Conservation (phyloP, 1,284 basidiomycete species). For the Vanrija pseudolonga region DNA sequence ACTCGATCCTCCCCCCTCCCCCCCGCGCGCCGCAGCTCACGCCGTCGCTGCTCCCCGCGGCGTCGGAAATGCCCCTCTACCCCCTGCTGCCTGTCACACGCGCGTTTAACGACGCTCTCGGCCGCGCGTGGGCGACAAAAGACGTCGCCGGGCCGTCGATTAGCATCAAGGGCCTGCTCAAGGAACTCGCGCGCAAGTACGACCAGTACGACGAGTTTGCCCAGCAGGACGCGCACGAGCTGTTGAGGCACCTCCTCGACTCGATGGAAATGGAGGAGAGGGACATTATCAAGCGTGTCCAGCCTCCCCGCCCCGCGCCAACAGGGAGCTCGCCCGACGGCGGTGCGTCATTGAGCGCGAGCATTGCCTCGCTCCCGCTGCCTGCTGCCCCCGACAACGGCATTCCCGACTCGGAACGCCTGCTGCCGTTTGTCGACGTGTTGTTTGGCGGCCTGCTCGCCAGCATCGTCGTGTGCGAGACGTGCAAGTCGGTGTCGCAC, state of each 20-base stretch:
- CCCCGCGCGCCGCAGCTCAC: slow-evolving; percentile 27
- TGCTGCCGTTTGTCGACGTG: slow-evolving; percentile 76
- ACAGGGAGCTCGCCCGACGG: too few relatives aligned
- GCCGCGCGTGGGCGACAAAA: slow-evolving; percentile 45
- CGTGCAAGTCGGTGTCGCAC: slow-evolving; percentile 78
- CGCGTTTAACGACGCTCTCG: slow-evolving; percentile 38
- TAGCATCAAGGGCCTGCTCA: slow-evolving; percentile 57
- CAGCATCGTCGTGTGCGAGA: slow-evolving; percentile 86
- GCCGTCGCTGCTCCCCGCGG: slow-evolving; percentile 39
- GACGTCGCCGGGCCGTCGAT: slow-evolving; percentile 41
- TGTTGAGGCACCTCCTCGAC: slow-evolving; percentile 81
- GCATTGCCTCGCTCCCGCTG: too few relatives aligned
- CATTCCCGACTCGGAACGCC: slow-evolving; percentile 10
- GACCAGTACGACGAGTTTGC: slow-evolving; percentile 78
- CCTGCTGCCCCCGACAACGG: neutral
- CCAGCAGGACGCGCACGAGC: slow-evolving; percentile 94
- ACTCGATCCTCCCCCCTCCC: slow-evolving; percentile 26
- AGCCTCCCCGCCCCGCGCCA: neutral
- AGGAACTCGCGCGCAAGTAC: slow-evolving; percentile 73
- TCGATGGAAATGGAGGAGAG: slow-evolving; percentile 93
- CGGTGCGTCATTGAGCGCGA: too few relatives aligned
- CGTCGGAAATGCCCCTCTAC: slow-evolving; percentile 43
- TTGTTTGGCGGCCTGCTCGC: slow-evolving; percentile 83
- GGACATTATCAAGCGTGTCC: slow-evolving; percentile 60
- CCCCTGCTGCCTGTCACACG: slow-evolving; percentile 42